phyloP scores from a whole-genome alignment of 306 rosid species.

The Parietaria judaica region DNA sequence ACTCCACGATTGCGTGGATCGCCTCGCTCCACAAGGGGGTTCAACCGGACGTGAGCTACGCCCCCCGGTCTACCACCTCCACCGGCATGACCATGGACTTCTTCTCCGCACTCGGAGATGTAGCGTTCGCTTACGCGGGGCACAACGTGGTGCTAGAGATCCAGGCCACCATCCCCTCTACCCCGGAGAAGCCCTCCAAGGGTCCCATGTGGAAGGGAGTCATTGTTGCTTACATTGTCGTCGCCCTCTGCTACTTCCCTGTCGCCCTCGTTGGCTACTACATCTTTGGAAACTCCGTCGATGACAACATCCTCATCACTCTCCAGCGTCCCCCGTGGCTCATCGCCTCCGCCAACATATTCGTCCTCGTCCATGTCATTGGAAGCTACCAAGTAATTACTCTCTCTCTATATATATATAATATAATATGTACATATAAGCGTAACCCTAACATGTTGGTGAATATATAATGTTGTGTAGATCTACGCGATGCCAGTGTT shows the following conservation, averaged over 20 bases:
- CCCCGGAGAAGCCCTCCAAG: slow-evolving; percentile 67
- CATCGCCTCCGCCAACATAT: slow-evolving; percentile 57
- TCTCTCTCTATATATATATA: too few species aligned
- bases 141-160: slow-evolving; percentile 84
- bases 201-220: slow-evolving; percentile 90
- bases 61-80: slow-evolving; percentile 17
- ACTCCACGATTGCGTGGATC: slow-evolving; percentile 75
- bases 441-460: background rate
- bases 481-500: slow-evolving; percentile 75
- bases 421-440: too few species aligned
- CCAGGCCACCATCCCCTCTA: slow-evolving; percentile 86
- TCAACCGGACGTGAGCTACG: slow-evolving; percentile 32
- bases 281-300: slow-evolving; percentile 39
- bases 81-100: slow-evolving; percentile 35
- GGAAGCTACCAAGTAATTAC: slow-evolving; percentile 91
- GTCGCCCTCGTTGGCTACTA: slow-evolving; percentile 64
- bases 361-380: slow-evolving; percentile 65
- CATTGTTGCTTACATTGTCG: slow-evolving; percentile 55
- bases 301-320: slow-evolving; percentile 41
- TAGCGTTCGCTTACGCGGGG: slow-evolving; percentile 85
- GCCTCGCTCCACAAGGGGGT: slow-evolving; percentile 42
- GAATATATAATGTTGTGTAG: too few species aligned
- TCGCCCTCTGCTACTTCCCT: slow-evolving; percentile 71
- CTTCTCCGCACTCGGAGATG: slow-evolving; percentile 61
- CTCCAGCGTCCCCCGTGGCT: slow-evolving; percentile 60